Evolutionary conservation across 2,329 filamentous ascomycete species (phyloP).

Genomic region (Westerdykella ornata): DNA sequence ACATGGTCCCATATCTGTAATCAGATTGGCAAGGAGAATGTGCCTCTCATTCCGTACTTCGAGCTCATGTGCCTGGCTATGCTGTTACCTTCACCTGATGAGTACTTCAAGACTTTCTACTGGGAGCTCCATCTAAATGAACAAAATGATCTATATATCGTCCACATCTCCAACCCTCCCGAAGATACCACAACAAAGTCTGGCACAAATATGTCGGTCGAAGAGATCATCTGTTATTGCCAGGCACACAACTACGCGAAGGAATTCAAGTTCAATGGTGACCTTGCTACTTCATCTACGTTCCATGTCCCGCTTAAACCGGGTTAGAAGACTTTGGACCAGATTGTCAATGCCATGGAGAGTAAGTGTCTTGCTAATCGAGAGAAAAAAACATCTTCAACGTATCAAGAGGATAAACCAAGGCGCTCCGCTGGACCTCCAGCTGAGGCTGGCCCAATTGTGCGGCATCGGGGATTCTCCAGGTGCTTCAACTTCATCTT

Average conservation of each 20-base stretch:
- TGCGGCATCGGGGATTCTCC: background rate
- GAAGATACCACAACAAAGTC: constrained; percentile 11
- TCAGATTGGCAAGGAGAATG: constrained; percentile 42
- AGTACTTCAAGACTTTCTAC: constrained; percentile 44
- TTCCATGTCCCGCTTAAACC: constrained; percentile 4
- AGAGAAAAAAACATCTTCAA: constrained; percentile 1
- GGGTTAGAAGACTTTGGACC: constrained; percentile 4
- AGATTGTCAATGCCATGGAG: constrained; percentile 1
- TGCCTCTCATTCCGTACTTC: constrained; percentile 46
- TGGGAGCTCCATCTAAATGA: constrained; percentile 39
- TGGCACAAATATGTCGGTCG: constrained; percentile 20
- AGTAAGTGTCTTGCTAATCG: constrained; percentile 13
- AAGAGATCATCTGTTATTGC: constrained; percentile 28
- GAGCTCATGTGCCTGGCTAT: constrained; percentile 42
- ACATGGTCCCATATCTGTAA: constrained; percentile 52
- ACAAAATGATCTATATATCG: constrained; percentile 15
- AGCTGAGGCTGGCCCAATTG: constrained; percentile 6
- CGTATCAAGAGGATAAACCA: constrained; percentile 3
- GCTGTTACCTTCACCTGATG: constrained; percentile 41
- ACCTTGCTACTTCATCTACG: constrained; percentile 9
- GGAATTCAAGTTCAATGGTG: constrained; percentile 6
- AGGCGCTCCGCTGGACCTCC: constrained; percentile 2
- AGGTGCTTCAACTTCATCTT: background rate
- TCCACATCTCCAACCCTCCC: constrained; percentile 10
- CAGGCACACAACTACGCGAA: constrained; percentile 21